A percentile compares a stretch with the other conserved stretches of the same genome.
Evolutionary conservation across 75 land plant genomes (phyloP).

Genomic region (Picea glauca): DNA sequence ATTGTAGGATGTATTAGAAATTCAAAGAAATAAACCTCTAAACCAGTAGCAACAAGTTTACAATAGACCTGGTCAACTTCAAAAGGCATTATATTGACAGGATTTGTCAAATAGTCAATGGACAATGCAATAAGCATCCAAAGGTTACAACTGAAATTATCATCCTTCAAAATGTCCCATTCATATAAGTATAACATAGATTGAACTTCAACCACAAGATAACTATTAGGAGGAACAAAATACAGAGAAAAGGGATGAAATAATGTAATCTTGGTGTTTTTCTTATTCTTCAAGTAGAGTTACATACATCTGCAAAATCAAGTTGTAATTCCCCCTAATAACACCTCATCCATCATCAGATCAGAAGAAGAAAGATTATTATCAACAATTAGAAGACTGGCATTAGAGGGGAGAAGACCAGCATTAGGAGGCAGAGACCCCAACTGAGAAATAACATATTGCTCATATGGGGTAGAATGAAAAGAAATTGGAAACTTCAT

Average conservation of each 20-base stretch:
- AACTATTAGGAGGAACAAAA: neutral
- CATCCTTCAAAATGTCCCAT: neutral
- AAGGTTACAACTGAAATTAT: neutral
- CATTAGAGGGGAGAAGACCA: neutral
- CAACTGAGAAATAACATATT: neutral
- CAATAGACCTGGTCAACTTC: neutral
- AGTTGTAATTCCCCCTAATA: neutral
- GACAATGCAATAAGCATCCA: neutral
- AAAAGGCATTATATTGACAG: neutral
- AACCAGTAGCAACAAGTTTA: neutral
- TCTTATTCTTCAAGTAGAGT: neutral
- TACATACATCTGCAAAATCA: neutral
- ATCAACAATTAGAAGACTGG: neutral
- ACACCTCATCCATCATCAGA: neutral
- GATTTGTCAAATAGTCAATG: neutral
- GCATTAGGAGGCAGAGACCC: too few species aligned
- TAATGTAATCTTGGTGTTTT: too few species aligned
- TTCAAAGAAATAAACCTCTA: neutral
- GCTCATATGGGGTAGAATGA: constrained; percentile 15
- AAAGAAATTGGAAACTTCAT: constrained; percentile 89
- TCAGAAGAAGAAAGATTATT: constrained; percentile 2
- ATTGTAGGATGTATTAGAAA: neutral
- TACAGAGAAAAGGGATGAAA: neutral
- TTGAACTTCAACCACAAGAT: neutral
- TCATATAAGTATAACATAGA: neutral